phyloP scores from a whole-genome alignment of 305 asterid genomes.

The Fraxinus greggii region DNA sequence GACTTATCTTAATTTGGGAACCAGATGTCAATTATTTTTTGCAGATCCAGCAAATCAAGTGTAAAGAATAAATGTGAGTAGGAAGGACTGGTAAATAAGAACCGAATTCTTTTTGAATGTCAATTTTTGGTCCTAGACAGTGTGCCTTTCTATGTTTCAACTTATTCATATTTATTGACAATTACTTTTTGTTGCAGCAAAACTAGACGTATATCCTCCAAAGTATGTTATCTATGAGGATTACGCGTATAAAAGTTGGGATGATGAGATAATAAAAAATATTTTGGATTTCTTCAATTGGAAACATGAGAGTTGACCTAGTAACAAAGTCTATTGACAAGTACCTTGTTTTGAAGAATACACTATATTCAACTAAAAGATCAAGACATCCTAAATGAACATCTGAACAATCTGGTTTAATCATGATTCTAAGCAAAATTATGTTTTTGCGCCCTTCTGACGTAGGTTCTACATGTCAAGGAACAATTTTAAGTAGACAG shows the following conservation, averaged over 20 bases:
- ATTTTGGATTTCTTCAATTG: constrained; percentile 63
- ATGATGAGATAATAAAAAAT: constrained; percentile 64
- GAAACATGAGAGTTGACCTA: constrained; percentile 85
- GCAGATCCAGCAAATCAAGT: background rate
- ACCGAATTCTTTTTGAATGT: background rate
- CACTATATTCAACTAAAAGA: background rate
- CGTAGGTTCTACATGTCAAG: background rate
- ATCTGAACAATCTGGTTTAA: background rate
- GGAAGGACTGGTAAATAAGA: constrained; percentile 6
- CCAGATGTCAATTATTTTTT: background rate
- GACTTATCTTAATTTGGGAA: constrained; percentile 15
- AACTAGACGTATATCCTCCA: no score
- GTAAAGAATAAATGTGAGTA: background rate
- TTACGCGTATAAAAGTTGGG: constrained; percentile 79
- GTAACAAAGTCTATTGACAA: constrained; percentile 67
- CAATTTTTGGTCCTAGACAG: background rate
- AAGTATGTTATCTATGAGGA: no score
- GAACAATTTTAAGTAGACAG: background rate
- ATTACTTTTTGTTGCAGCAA: no score
- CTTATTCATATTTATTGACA: no score
- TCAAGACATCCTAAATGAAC: background rate
- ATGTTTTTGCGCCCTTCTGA: background rate
- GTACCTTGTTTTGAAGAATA: background rate
- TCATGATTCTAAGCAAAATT: constrained; percentile 3
- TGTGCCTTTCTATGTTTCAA: constrained; percentile 15